Evolutionary conservation across 257 asterid genomes (phyloP).

Genomic region (Apocynum venetum): DNA sequence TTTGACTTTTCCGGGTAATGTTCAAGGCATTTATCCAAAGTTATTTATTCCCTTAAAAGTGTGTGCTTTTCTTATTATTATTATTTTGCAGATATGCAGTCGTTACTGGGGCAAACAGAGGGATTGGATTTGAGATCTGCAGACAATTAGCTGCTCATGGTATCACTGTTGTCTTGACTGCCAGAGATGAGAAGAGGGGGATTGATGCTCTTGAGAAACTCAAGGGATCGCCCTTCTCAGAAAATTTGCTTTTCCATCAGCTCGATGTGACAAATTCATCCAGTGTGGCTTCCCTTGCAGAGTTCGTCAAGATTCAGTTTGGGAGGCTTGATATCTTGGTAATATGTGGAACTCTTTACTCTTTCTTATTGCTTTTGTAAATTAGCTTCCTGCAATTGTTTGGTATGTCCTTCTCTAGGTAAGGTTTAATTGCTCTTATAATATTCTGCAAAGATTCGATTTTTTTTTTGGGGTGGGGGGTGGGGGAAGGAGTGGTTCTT

Average conservation of each 20-base stretch:
- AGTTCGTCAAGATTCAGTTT: slow-evolving; percentile 31
- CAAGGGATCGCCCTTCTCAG: slow-evolving; percentile 2
- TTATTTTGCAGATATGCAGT: slow-evolving; percentile 7
- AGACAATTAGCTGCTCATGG: slow-evolving; percentile 19
- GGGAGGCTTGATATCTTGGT: slow-evolving; percentile 58
- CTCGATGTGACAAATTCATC: slow-evolving; percentile 44
- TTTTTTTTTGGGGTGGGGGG: too few species aligned
- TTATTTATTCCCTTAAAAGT: too few species aligned
- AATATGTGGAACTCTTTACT: neutral
- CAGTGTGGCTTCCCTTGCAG: slow-evolving; percentile 30
- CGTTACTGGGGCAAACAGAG: slow-evolving; percentile 14
- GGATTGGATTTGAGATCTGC: slow-evolving; percentile 16
- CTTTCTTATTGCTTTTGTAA: too few species aligned
- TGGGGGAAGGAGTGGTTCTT: too few species aligned
- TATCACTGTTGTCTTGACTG: slow-evolving; percentile 17
- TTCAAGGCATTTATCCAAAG: neutral
- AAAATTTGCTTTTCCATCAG: slow-evolving; percentile 37
- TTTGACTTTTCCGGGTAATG: neutral
- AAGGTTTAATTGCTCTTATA: too few species aligned
- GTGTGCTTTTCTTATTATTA: neutral
- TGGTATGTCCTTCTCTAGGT: too few species aligned
- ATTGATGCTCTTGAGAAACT: slow-evolving; percentile 25
- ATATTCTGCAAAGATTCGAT: too few species aligned
- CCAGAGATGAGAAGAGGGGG: slow-evolving; percentile 22
- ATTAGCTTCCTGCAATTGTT: too few species aligned